phyloP scores from a whole-genome alignment of 192 early-diverging fungal species.

The Paraglomus occultum region DNA sequence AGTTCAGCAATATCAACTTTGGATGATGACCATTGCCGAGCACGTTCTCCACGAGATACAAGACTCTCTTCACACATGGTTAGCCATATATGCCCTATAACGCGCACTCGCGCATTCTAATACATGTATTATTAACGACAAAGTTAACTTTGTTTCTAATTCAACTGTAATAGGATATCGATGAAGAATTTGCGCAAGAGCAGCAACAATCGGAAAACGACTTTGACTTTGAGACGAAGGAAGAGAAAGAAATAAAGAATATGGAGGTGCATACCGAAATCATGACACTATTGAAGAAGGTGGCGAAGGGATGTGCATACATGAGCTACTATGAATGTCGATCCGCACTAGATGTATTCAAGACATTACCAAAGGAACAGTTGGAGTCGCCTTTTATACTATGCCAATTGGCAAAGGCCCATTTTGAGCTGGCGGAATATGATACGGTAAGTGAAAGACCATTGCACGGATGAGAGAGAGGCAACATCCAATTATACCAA shows the following conservation, averaged over 20 bases:
- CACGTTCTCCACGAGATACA: too few relatives aligned
- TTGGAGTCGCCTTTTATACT: slow-evolving; percentile 39
- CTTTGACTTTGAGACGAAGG: slow-evolving; percentile 21
- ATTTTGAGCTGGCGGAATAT: slow-evolving; percentile 44
- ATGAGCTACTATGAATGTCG: slow-evolving; percentile 35
- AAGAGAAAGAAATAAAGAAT: slow-evolving; percentile 14
- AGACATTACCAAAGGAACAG: slow-evolving; percentile 32
- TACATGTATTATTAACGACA: neutral
- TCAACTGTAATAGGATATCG: neutral
- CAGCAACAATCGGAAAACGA: neutral
- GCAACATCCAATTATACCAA: too few relatives aligned
- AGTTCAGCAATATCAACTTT: too few relatives aligned
- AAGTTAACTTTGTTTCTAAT: neutral
- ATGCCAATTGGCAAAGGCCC: slow-evolving; percentile 41
- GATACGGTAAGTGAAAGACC: slow-evolving; percentile 32
- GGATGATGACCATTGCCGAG: too few relatives aligned
- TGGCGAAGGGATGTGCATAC: slow-evolving; percentile 24
- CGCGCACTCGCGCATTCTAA: too few relatives aligned
- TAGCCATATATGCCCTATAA: too few relatives aligned
- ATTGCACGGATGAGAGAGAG: neutral
- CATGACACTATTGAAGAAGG: slow-evolving; percentile 24
- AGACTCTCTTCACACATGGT: too few relatives aligned
- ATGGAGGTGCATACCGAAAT: slow-evolving; percentile 26
- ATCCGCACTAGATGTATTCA: slow-evolving; percentile 32
- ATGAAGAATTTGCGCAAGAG: slow-evolving; percentile 17